Conservation (phyloP, 345 rosid species). For the Citrus inodora region DNA sequence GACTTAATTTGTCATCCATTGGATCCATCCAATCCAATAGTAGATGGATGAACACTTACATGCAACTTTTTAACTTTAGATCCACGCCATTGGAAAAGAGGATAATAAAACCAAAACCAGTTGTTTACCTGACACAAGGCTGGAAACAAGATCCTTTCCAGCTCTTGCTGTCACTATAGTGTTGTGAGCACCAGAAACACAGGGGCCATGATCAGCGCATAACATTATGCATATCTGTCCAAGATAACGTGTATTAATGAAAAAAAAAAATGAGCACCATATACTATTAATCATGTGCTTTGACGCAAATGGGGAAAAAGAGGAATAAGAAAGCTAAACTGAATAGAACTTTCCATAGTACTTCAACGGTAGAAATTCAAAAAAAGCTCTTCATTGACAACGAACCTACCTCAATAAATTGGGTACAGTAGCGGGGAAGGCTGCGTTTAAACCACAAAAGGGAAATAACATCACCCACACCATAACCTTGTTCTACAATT, state of each 20-base stretch:
- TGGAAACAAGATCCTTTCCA: conserved; percentile 97
- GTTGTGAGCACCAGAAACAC: conserved; percentile 97
- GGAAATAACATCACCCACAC: conserved; percentile 96
- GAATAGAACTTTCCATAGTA: not conserved
- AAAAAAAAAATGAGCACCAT: not conserved
- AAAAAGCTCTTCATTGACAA: not conserved
- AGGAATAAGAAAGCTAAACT: not conserved
- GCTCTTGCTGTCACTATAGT: conserved; percentile 97
- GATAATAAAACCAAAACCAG: not conserved
- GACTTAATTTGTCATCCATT: no score
- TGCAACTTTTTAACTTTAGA: no score
- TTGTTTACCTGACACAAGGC: conserved; percentile 80
- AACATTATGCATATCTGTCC: conserved; percentile 91
- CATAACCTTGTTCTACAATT: conserved; percentile 83
- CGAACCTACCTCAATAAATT: conserved; percentile 75
- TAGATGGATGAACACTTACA: no score
- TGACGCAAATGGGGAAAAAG: not conserved
- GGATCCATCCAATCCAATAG: no score
- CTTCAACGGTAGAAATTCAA: not conserved
- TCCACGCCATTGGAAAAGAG: not conserved
- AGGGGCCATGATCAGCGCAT: conserved; percentile 97
- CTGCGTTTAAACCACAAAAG: conserved; percentile 97
- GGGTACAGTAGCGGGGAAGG: conserved; percentile 93
- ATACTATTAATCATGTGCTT: not conserved
- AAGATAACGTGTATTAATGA: conserved; percentile 15